Evolutionary conservation across 768 basidiomycete genomes (phyloP), one percentile per base, ranked within the genome.

Genomic region (Rhizopogon roseolus): DNA sequence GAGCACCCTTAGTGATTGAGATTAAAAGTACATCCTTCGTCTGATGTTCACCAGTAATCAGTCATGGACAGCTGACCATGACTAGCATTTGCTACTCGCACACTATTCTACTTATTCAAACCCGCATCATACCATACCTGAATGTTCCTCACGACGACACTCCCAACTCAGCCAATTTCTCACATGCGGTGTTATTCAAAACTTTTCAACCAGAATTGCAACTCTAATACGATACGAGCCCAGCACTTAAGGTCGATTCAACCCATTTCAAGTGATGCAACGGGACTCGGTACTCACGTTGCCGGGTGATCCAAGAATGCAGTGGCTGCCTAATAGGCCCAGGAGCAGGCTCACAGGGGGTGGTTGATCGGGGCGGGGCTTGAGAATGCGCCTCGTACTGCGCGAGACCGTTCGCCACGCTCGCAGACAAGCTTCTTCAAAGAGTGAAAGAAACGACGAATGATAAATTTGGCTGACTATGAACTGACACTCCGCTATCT

Each of bases 221-320:
- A 9, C 28, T n/a, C n/a, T n/a, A 36, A 36, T 52, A 46, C 9
- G 34, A 52, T 9, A 9, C 11, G n/a, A 34, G n/a, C 27, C 25
- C 19, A 34, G 42, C 22, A 27, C 17, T 14, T 41, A 55, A 32
- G 43, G 54, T 45, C 38, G 56, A 46, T 40, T 34, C 14, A 27
- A 14, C 29, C 29, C 17, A n/a, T n/a, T 7, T 11, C 9, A 32
- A 10, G 49, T 41, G n/a, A 52, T 54, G 28, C 50, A 50, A 16
- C 43, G 56, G 16, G 13, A 27, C n/a, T 40, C 40, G 38, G 50
- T 50, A 78, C 84, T 71, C 59, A 87, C 85, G 85, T 62, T 75
- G 81, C 85, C 85, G 86, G 38, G 81, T 78, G 38, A 73, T 75
- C 85, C 85, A 87, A 3, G 82, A 82, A 22, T 67, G 66, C 8